Evolutionary conservation across 2,329 filamentous ascomycete species (phyloP).

Genomic region (Didymosphaeria variabile): DNA sequence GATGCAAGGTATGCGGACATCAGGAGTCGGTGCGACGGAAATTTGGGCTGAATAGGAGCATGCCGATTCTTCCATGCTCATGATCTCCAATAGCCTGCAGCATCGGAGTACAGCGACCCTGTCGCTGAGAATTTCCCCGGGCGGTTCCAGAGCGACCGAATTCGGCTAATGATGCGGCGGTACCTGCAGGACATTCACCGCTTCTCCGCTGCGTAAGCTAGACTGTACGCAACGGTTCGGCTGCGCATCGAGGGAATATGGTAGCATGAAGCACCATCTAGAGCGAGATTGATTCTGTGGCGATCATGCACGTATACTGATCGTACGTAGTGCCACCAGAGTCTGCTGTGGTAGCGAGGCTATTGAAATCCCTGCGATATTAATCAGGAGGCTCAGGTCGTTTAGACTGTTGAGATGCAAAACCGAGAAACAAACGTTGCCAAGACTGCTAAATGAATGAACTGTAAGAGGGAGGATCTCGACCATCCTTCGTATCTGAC

Average conservation of each 20-base stretch:
- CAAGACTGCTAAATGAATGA: constrained; percentile 14
- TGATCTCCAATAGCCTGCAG: constrained; percentile 2
- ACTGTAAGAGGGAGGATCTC: constrained; percentile 7
- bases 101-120: constrained; percentile 12
- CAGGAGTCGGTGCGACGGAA: constrained; percentile 12
- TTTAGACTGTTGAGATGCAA: constrained; percentile 11
- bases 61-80: constrained; percentile 1
- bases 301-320: constrained; percentile 22
- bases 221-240: constrained; percentile 31
- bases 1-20: constrained; percentile 5
- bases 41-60: constrained; percentile 12
- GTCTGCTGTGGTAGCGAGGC: constrained; percentile 14
- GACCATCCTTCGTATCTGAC: constrained; percentile 12
- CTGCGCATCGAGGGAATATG: constrained; percentile 32
- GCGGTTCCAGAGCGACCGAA: constrained; percentile 12
- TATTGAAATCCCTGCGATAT: constrained; percentile 15
- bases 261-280: constrained; percentile 26
- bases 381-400: constrained; percentile 9
- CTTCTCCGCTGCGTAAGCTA: constrained; percentile 26
- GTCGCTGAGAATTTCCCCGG: constrained; percentile 1
- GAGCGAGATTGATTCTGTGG: constrained; percentile 26
- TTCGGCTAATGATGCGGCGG: constrained; percentile 20
- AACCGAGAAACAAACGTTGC: constrained; percentile 11
- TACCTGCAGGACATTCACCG: constrained; percentile 39
- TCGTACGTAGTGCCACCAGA: constrained; percentile 17